Evolutionary conservation across 176 grass and related monocot species (phyloP), one percentile per base, ranked within the genome.

Genomic region (Lolium rigidum): DNA sequence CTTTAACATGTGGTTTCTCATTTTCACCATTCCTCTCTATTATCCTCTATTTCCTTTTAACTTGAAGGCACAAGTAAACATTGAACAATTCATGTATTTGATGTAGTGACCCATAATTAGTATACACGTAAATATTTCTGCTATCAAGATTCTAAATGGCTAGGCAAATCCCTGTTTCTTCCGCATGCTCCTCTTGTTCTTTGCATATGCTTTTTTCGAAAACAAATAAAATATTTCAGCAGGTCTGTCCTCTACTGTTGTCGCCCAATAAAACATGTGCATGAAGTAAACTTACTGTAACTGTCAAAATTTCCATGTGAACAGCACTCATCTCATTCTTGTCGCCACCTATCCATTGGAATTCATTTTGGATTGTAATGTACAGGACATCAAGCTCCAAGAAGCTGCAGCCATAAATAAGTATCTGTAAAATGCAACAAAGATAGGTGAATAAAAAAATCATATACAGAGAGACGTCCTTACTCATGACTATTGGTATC

Each of bases 321-420:
- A 98, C 88, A 85, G 93, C 88, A 47, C 85, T 89, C 77, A 98
- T 92, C 77, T 98, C 89, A 84, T 90, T 91, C 88, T 94, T 95
- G 82, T 93, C 76, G 72, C 93, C 93, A 88, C 93, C 93, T 50
- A 98, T 85, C 96, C 96, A 98, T 47, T 91, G 90, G 87, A 98
- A 98, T 60, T 90, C 84, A 86, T 98, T 98, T 79, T 92, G 73
- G 46, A 98, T 76, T 77, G 93, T 98, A 48, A 98, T 98, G 73
- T 88, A 88, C 57, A 94, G 89, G 38, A 98, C 96, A 89, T 98
- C 96, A 81, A 98, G 93, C 79, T 98, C 93, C 72, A 98, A 83
- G 62, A 95, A 98, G 59, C 96, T 98, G 90, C 85, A 92, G 71
- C n/a, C 65, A 24, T 73, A 87, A 76, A 82, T 48, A 25, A 64